Evolutionary conservation across 2,329 filamentous ascomycete species (phyloP).

Genomic region (Diaporthe eres): DNA sequence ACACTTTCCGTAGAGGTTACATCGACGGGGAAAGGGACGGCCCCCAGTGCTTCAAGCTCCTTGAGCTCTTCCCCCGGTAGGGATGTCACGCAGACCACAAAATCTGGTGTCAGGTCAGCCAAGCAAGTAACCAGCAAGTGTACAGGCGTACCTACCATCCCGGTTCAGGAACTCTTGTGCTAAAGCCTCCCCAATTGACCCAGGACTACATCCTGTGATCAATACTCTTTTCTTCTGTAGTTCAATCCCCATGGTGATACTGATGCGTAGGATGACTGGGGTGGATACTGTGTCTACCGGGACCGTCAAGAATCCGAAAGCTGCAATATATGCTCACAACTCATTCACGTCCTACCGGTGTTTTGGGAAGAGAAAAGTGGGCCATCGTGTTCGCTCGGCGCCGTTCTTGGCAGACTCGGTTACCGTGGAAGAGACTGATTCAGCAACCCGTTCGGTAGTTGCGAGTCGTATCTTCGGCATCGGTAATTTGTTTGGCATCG

Average conservation of each 20-base stretch:
- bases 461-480: constrained; percentile 6
- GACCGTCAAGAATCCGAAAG: background rate
- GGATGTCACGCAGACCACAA: constrained; percentile 2
- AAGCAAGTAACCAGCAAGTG: background rate
- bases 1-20: constrained; percentile 4
- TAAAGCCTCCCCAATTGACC: background rate
- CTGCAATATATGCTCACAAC: background rate
- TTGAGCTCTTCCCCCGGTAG: background rate
- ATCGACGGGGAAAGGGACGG: background rate
- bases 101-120: background rate
- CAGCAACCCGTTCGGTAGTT: background rate
- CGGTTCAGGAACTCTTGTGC: background rate
- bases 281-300: background rate
- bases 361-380: background rate
- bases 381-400: background rate
- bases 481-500: background rate
- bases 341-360: background rate
- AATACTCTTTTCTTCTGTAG: constrained; percentile 6
- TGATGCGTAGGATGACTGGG: background rate
- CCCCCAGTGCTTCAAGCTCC: background rate
- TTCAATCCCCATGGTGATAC: background rate
- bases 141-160: background rate
- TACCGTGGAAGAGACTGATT: background rate
- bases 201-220: constrained; percentile 12
- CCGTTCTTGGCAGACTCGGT: background rate